Base-by-base conservation (phyloP, 75 land plant genomes). In the Chamaecyparis obtusa region DNA sequence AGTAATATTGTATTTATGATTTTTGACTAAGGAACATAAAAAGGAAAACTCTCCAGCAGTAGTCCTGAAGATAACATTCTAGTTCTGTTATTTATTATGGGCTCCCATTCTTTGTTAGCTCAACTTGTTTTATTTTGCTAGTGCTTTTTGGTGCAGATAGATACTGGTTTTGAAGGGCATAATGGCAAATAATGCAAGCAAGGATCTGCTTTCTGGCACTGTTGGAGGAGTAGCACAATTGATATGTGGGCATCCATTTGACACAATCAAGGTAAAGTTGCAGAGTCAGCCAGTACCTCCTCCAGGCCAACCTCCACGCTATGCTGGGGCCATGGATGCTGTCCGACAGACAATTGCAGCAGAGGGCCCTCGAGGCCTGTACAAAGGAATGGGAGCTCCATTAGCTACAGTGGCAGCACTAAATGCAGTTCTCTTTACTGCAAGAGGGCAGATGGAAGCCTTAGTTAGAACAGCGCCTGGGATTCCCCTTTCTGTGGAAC, bases 361-460 rank as follows among this genome's bases (percentile, higher is more conserved):
- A 19, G 99, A 97, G 89, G 99, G 99, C 15, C 91, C 95, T 39
- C 84, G 90, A 86, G 99, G 99, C 4, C 90, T 98, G 79, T 98
- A 97, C 89, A 98, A 98, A 81, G 99, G 99, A 21, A 97, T 98
- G 99, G 99, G 99, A 1, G 99, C 99, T n/a, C 99, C 99, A 1
- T 93, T 98, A 46, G 99, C 99, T 48, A 97, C 97, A 13, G 99
- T 98, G 2, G 99, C 99, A 11, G 96, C 99, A 51, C 94, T 95
- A 92, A 98, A 98, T 87, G 99, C 99, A 5, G 95, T 98, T 21
- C 93, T 98, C 24, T 98, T 98, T 84, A 89, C 97, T 43, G 97
- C 94, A 56, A 89, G 99, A 74, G 99, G 99, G 9, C 99, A 98
- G 91, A 95, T 98, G 99, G 99, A 98, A 87, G 84, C 92, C 35